Conservation (phyloP, 805 yeast genomes). For the Alloascoidea hylecoeti region DNA sequence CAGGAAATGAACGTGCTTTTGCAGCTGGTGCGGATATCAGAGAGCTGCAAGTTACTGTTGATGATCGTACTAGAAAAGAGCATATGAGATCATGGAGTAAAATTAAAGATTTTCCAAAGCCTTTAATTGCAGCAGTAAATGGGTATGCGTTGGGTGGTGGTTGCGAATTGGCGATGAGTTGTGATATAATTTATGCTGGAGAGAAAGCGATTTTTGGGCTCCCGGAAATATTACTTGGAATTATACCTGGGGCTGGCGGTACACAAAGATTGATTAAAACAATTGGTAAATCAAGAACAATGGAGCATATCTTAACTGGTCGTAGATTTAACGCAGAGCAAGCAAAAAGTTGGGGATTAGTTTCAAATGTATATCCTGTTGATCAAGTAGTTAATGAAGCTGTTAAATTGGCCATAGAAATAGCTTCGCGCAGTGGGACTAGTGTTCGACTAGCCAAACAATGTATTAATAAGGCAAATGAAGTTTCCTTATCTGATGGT, state of each 20-base stretch:
- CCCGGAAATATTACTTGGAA: slow-evolving; percentile 27
- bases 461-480: slow-evolving; percentile 24
- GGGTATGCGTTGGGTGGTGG: slow-evolving; percentile 32
- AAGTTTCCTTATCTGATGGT: slow-evolving; percentile 23
- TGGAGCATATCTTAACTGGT: slow-evolving; percentile 26
- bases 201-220: slow-evolving; percentile 21
- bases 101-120: slow-evolving; percentile 18
- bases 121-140: slow-evolving; percentile 27
- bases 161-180: slow-evolving; percentile 25
- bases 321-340: slow-evolving; percentile 19
- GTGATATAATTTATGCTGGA: slow-evolving; percentile 24
- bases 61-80: slow-evolving; percentile 19
- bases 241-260: slow-evolving; percentile 35
- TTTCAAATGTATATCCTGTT: slow-evolving; percentile 23
- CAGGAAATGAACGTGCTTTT: slow-evolving; percentile 31
- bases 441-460: slow-evolving; percentile 34
- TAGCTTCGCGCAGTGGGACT: slow-evolving; percentile 21
- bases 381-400: slow-evolving; percentile 12
- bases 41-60: slow-evolving; percentile 27
- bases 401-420: slow-evolving; percentile 11
- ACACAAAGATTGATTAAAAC: slow-evolving; percentile 25
- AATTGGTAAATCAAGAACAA: slow-evolving; percentile 25
- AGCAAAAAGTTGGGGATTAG: slow-evolving; percentile 23
- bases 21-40: slow-evolving; percentile 46
- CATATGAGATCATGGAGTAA: slow-evolving; percentile 22